These are phyloP conservation scores for Populus nigra DNA, from an alignment of 345 rosid genomes.

Conservation along the genomic window DNA sequence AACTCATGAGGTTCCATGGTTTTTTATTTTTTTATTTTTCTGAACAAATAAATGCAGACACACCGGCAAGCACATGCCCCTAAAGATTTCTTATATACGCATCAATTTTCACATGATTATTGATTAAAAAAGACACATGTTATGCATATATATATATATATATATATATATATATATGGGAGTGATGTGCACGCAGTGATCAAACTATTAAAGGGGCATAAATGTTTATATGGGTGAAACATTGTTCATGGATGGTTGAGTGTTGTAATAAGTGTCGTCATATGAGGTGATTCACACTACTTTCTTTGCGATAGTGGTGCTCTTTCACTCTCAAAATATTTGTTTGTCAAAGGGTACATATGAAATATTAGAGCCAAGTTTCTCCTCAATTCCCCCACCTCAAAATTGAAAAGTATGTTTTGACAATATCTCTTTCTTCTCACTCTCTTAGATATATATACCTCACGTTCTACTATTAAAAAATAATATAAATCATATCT, in stretches of 20 bases:
- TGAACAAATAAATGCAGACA: background rate
- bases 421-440: background rate
- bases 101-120: background rate
- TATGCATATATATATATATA: too few species aligned
- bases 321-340: conserved; percentile 20
- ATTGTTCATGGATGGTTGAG: conserved; percentile 3
- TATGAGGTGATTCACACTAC: conserved; percentile 5
- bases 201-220: background rate
- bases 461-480: background rate
- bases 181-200: background rate
- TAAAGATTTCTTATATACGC: background rate
- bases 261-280: conserved; percentile 9
- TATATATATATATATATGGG: too few species aligned
- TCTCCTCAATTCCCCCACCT: background rate
- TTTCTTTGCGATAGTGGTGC: conserved; percentile 1
- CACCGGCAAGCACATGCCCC: background rate
- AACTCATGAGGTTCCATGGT: background rate
- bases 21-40: background rate
- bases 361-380: conserved; percentile 1
- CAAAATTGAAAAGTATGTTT: background rate
- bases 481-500: too few species aligned
- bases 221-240: too few species aligned
- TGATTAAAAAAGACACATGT: background rate
- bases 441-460: background rate
- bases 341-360: conserved; percentile 8